Conservation (phyloP, 805 yeast species). For the Phaffomyces thermotolerans region DNA sequence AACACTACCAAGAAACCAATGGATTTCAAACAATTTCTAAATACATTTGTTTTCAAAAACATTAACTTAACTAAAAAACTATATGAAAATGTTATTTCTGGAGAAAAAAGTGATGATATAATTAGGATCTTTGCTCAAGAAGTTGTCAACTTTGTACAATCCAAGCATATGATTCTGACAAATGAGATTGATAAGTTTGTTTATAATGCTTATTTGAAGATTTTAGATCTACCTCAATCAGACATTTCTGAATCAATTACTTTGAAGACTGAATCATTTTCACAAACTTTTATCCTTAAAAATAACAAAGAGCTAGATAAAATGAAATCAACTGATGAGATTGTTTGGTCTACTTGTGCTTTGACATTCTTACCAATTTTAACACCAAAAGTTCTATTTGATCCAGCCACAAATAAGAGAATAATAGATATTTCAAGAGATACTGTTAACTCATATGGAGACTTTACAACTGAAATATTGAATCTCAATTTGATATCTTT, state of each 20-base stretch:
- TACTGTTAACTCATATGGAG: conserved; percentile 7
- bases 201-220: conserved; percentile 4
- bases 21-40: conserved; percentile 11
- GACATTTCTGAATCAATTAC: conserved; percentile 1
- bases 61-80: neutral
- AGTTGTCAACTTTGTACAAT: conserved; percentile 11
- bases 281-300: conserved; percentile 15
- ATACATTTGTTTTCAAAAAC: neutral
- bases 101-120: conserved; percentile 13
- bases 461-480: conserved; percentile 14
- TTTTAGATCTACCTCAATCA: neutral
- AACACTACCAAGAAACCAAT: neutral
- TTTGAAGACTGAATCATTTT: conserved; percentile 10
- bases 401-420: conserved; percentile 17
- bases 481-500: conserved; percentile 10
- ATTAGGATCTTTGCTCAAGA: conserved; percentile 11
- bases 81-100: conserved; percentile 4
- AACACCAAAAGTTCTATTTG: conserved; percentile 5
- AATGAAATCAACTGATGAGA: conserved; percentile 11
- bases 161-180: conserved; percentile 1
- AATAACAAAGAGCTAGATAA: conserved; percentile 5
- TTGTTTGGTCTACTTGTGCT: conserved; percentile 21
- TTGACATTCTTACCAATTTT: conserved; percentile 16
- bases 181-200: conserved; percentile 15
- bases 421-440: conserved; percentile 14